Base-by-base conservation (phyloP, 1,284 basidiomycete species). In the Rhodotorula sp. region DNA sequence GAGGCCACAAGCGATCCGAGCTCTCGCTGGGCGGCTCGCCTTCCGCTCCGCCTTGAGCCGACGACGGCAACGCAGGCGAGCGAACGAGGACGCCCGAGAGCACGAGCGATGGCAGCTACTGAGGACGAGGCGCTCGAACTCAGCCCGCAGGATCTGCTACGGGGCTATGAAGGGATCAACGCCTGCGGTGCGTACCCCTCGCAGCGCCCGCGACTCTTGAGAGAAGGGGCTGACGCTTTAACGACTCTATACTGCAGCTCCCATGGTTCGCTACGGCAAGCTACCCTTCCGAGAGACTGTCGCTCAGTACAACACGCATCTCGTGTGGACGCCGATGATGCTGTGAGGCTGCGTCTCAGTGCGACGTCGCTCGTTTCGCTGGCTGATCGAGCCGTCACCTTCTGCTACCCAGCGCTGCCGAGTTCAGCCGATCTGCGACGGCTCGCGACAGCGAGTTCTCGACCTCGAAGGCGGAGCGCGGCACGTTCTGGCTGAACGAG, bases 321-420 rank as follows among this genome's bases (percentile, higher is more conserved):
- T 87, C 66, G 86, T 85, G 3, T 82, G 84, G 64, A 86, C 86
- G 24, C 86, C 86, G 1, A 87, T 87, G 86, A 86, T 86, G 44
- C 82, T 87, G 60, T 84, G 81, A 17, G 70, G 24, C 1, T 78
- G 80, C 20, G 33, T 20, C 18, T 54, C 44, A 7, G 30, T 30
- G n/a, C n/a, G n/a, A n/a, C n/a, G n/a, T 18, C 10, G 8, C 37
- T 37, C 37, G 37, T 37, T 37, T 12, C 2, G 8, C 30, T 46
- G 24, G 20, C 48, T 49, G 14, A n/a, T n/a, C n/a, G n/a, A 20
- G 7, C 20, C 20, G 24, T 49, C 24, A n/a, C 48, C 20, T 49
- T 20, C 14, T 37, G 33, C 33, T 24, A 0, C 6, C 6, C 68
- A 70, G 67, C 10, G 77, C 80, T 22, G 74, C 76, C 61, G 85